Evolutionary conservation across 768 basidiomycete genomes (phyloP), one percentile per base, ranked within the genome.

Genomic region (Phanerochaete sordida): DNA sequence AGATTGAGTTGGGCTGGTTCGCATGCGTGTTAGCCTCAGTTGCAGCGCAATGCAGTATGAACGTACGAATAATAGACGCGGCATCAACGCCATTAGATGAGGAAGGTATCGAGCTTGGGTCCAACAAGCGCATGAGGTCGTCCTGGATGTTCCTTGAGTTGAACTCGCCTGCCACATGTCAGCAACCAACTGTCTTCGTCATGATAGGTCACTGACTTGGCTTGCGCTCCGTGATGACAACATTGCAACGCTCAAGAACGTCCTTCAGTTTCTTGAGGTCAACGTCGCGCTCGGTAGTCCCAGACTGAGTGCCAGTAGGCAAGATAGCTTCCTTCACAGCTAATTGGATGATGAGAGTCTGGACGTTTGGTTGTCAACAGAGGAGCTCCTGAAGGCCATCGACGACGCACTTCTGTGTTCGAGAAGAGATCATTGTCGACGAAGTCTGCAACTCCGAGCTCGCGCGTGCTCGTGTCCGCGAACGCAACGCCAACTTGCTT

Each of bases 261-360:
- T 87, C 86, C 65, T 85, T 86, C 39, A 98, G 77, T 72, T 96
- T 97, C 64, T 87, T 86, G 35, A 97, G 75, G 64, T 98, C 96
- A 57, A 95, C 78, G 68, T 98, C 94, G 26, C 89, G 84, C 69
- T 91, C 89, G 0, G 89, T 89, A 1, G 77, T 85, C 0, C 88
- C 90, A 39, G 84, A 81, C 0, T 76, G 75, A 5, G 90, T 89
- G n/a, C 88, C 88, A 0, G 84, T 84, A 1, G 90, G 79, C 44
- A 98, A 77, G 56, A 98, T 81, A 2, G 93, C 94, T 73, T 99
- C 97, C 71, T 98, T 98, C n/a, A 94, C 92, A 0, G 93, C 95
- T 1, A 98, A 83, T 71, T 99, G 97, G 60, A 98, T 98, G 35
- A 98, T 77, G 33, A 98, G 82, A 1, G 94, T 94, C 96, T 98